Conservation (phyloP, 768 basidiomycete species). For the Amyloporia xantha region DNA sequence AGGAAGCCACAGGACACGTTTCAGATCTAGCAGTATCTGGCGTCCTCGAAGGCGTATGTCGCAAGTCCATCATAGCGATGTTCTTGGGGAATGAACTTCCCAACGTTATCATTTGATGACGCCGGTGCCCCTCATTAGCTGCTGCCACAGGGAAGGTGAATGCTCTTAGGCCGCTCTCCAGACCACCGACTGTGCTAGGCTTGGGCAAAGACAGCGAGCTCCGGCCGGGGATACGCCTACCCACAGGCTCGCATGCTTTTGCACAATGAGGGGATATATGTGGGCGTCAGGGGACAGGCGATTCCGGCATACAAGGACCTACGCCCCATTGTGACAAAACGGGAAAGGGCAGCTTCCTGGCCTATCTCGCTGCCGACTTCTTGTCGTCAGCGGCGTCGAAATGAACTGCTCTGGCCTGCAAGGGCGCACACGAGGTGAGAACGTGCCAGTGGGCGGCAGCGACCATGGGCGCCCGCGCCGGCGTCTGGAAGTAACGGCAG, state of each 20-base stretch:
- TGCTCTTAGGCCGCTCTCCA: neutral
- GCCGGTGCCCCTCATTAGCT: neutral
- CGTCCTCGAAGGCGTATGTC: neutral
- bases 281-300: neutral
- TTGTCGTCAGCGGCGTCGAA: neutral
- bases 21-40: neutral
- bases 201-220: neutral
- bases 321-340: neutral
- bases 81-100: neutral
- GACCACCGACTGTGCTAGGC: neutral
- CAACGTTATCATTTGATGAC: neutral
- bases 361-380: neutral
- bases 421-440: neutral
- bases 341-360: neutral
- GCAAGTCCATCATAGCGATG: neutral
- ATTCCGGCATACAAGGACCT: neutral
- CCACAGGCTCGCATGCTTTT: neutral
- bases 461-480: constrained; percentile 1
- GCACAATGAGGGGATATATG: neutral
- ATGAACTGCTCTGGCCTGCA: neutral
- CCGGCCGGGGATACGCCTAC: neutral
- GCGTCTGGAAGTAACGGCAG: neutral
- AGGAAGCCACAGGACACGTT: neutral
- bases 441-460: constrained; percentile 3
- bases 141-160: no score